These are phyloP conservation scores for Eremomyces bilateralis DNA, from an alignment of 495 filamentous ascomycete species.

Conservation along the genomic window DNA sequence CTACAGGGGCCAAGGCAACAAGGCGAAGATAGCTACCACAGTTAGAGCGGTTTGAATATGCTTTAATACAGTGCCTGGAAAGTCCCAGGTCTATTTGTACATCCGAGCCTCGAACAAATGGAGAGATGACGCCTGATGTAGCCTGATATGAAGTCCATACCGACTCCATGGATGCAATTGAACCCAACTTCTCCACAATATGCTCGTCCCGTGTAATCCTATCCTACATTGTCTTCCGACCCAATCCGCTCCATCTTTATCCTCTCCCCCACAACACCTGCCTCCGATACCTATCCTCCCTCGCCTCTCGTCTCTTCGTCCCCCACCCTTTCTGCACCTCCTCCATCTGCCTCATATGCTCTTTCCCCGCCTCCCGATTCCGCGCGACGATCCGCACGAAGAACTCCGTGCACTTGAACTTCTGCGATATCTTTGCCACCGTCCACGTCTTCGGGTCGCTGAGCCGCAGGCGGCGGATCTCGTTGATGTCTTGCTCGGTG, in stretches of 20 bases:
- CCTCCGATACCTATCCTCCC: conserved; percentile 51
- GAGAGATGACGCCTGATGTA: too few relatives aligned
- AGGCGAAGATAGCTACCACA: too few relatives aligned
- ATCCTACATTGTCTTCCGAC: too few relatives aligned
- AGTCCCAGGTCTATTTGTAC: too few relatives aligned
- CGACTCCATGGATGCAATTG: too few relatives aligned
- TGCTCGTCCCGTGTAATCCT: too few relatives aligned
- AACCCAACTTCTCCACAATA: too few relatives aligned
- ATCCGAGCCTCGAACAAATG: too few relatives aligned
- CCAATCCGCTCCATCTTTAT: conserved; percentile 19
- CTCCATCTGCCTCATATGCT: conserved; percentile 25
- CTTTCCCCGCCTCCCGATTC: conserved; percentile 21
- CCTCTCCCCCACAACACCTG: conserved; percentile 33
- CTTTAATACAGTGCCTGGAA: too few relatives aligned
- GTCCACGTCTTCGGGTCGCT: conserved; percentile 54
- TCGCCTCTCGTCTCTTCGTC: conserved; percentile 40
- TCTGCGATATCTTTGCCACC: conserved; percentile 41
- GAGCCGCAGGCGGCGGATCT: conserved; percentile 50
- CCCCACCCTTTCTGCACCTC: conserved; percentile 54
- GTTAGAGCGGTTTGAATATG: too few relatives aligned
- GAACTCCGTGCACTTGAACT: conserved; percentile 52
- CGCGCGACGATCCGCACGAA: conserved; percentile 42
- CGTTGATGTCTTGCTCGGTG: conserved; percentile 44
- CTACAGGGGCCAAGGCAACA: too few relatives aligned
- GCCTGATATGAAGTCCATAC: too few relatives aligned